Percentiles rank a stretch among this genome's conserved stretches.
phyloP scores from a whole-genome alignment of 2,329 filamentous ascomycete species.

The Biscogniauxia mediterranea region DNA sequence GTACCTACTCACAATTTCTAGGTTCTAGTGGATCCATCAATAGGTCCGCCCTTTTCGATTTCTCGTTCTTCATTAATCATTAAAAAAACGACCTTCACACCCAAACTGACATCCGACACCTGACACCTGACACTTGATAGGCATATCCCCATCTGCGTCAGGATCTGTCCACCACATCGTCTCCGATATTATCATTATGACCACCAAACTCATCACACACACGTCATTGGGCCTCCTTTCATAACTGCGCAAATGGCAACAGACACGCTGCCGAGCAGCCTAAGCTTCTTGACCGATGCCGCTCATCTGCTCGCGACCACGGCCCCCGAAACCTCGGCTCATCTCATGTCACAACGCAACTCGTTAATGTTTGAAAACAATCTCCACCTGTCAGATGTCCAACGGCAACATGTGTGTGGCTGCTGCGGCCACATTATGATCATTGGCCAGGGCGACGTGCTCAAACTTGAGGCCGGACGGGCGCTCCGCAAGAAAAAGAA shows the following conservation, averaged over 20 bases:
- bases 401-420: conserved; percentile 55
- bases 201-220: conserved; percentile 8
- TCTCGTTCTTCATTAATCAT: no score
- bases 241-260: conserved; percentile 14
- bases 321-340: conserved; percentile 57
- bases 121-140: no score
- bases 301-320: conserved; percentile 54
- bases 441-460: conserved; percentile 43
- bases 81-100: no score
- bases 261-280: conserved; percentile 26
- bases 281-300: conserved; percentile 54
- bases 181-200: no score
- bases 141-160: no score
- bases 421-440: conserved; percentile 62
- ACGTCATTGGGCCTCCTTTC: no score
- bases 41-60: no score
- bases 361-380: conserved; percentile 48
- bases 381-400: conserved; percentile 43
- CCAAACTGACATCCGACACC: no score
- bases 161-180: no score
- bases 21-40: no score
- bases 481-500: conserved; percentile 49
- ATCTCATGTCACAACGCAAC: conserved; percentile 55
- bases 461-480: conserved; percentile 39
- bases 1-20: no score